These are phyloP conservation scores for Phaeosphaeria sp. DNA, from an alignment of 2,329 filamentous ascomycete genomes.

Conservation along the genomic window DNA sequence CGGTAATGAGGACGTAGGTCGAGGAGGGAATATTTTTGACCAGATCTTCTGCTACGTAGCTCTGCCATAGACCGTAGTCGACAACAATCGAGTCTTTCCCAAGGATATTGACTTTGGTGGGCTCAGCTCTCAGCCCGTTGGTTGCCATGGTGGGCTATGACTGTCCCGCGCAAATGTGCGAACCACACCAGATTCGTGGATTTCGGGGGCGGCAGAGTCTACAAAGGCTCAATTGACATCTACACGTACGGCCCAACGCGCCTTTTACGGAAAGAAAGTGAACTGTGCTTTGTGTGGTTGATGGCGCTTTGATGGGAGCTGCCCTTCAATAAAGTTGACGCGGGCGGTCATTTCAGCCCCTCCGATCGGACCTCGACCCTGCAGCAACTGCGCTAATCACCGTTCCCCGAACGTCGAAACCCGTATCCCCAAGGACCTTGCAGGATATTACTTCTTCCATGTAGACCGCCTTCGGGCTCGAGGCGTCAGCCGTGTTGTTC, in stretches of 20 bases:
- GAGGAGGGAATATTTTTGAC: constrained; percentile 79
- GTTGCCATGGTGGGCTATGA: constrained; percentile 36
- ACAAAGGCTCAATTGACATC: constrained; percentile 7
- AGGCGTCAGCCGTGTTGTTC: neutral
- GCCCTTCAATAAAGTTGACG: constrained; percentile 9
- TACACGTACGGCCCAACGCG: constrained; percentile 1
- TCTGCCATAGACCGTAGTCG: constrained; percentile 88
- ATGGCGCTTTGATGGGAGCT: constrained; percentile 3
- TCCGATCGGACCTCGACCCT: constrained; percentile 18
- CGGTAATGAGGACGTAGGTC: constrained; percentile 95
- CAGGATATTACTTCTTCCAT: neutral
- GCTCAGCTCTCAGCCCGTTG: constrained; percentile 41
- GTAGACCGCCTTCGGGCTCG: neutral
- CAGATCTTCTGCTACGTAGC: constrained; percentile 81
- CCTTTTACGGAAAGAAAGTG: constrained; percentile 3
- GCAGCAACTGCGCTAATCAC: constrained; percentile 11
- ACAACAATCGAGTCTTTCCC: constrained; percentile 90
- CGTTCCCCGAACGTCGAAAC: constrained; percentile 3
- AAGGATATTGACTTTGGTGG: constrained; percentile 77
- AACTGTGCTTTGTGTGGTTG: constrained; percentile 9
- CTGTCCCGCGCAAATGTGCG: constrained; percentile 13
- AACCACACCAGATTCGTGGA: neutral
- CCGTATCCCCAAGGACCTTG: constrained; percentile 4
- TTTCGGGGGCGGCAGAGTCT: neutral
- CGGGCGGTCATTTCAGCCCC: constrained; percentile 4